Percentiles rank a stretch among this genome's conserved stretches.
Evolutionary conservation across 108 stramenopile genomes (phyloP).

Genomic region (Nitzschia palea): DNA sequence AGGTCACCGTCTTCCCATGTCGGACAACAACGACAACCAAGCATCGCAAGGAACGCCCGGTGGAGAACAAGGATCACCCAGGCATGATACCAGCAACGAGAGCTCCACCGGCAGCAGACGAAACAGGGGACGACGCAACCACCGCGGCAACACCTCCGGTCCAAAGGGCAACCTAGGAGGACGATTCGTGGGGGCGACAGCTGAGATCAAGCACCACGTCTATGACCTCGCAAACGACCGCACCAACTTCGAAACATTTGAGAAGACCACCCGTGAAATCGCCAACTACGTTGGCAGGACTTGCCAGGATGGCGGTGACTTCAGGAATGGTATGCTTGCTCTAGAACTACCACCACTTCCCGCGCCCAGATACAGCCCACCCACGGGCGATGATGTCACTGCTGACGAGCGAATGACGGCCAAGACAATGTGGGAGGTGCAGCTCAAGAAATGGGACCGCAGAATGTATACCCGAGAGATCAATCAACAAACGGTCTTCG

Average conservation of each 20-base stretch:
- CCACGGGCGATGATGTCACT: background rate
- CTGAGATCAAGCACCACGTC: background rate
- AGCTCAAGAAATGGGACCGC: background rate
- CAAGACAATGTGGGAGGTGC: background rate
- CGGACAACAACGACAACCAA: too few relatives aligned
- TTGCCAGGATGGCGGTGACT: background rate
- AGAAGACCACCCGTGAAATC: background rate
- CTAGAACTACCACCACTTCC: background rate
- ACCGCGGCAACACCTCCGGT: too few relatives aligned
- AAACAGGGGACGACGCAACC: too few relatives aligned
- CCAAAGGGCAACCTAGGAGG: too few relatives aligned
- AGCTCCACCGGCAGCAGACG: too few relatives aligned
- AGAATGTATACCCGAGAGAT: background rate
- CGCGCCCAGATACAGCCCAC: background rate
- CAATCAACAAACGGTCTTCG: too few relatives aligned
- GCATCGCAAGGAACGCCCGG: too few relatives aligned
- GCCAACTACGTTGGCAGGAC: background rate
- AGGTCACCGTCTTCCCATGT: too few relatives aligned
- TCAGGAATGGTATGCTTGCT: background rate
- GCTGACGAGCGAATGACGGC: background rate
- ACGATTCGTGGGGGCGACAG: too few relatives aligned
- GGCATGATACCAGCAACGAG: too few relatives aligned
- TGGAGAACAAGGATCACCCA: too few relatives aligned
- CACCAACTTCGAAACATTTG: background rate
- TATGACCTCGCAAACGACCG: background rate